Evolutionary conservation across 2,329 filamentous ascomycete species (phyloP), one percentile per base, ranked within the genome.

Genomic region (Trichoderma citrinoviride): DNA sequence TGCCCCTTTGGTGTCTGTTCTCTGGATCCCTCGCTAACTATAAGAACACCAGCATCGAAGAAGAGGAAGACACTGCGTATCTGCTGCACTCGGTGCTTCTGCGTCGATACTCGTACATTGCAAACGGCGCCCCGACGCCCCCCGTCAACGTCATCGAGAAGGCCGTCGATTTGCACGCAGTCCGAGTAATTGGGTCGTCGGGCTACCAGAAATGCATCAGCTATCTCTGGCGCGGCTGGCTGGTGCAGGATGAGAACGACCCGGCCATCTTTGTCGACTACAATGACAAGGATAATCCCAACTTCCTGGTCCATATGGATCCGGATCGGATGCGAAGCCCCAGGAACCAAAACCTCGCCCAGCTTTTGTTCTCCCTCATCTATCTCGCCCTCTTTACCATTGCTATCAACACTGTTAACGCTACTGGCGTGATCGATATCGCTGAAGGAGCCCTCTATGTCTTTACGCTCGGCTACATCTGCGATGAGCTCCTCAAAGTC

Each of bases 131-230:
- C 68, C 82, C 90, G 47, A 93, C 92, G 0, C 79, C 83, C 1
- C 91, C 94, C 0, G 84, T 90, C 68, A 99, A 98, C 73, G 95
- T 92, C 23, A 88, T 99, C 66, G 95, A 99, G 77, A 91, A 92
- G 72, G 92, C 95, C 0, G 93, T 98, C 41, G 95, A 99, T 72
- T 79, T 98, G 27, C 95, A 99, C 75, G 92, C 94, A 1, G 82
- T 98, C 52, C 84, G 86, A 15, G 88, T 99, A 54, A 98, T 98
- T 67, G 92, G 92, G 2, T 94, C 91, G 0, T 93, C 92, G 0
- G 94, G 95, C 27, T 99, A 98, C 76, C 95, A 98, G 70, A 97
- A 96, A 79, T 98, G 94, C 74, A 92, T 98, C 72, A 87, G 84
- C 67, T 92, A 96, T 73, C 87, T 99, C 8, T 99, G 95, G 95